Evolutionary conservation across 345 rosid genomes (phyloP), one percentile per base, ranked within the genome.

Genomic region (Rhizophora apiculata): DNA sequence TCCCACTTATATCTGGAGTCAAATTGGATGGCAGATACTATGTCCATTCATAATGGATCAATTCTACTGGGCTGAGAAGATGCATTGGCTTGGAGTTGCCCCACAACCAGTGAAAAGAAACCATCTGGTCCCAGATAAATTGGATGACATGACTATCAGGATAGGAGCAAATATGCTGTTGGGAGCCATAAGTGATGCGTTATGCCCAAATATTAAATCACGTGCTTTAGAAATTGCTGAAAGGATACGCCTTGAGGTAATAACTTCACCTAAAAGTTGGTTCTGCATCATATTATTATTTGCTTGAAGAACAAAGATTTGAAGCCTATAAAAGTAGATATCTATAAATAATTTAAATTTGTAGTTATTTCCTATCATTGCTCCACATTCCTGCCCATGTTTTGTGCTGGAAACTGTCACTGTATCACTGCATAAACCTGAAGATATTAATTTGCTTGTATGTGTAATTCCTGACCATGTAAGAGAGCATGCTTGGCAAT

Each of bases 41-140:
- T 87, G 97, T 73, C 96, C 98, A 16, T 93, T 93, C 82, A 70
- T 93, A 83, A 51, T 90, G 78, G 97, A 93, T 73, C 97, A 93
- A 74, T 93, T 93, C 78, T 93, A 93, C 70, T 90, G 98, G 97
- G 98, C 97, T 51, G 96, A 91, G 74, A 86, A 85, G 76, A 91
- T 93, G 97, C 74, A 68, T 51, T 93, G 97, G 92, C 93, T 93
- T 67, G 97, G 96, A 69, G 96, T 93, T 76, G 88, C 89, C 22
- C 87, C 92, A 6, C 90, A 86, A 71, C 94, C 96, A 67, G 74
- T 91, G 70, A 79, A 82, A 79, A 82, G 91, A 63, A 78, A 74
- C 65, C 79, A 86, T 71, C 70, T 90, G 67, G 73, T 83, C 56
- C 84, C 85, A 0, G 91, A 93, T 48, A 72, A 72, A 46, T 21